Evolutionary conservation across 73 alveolate species (phyloP).

Genomic region (Tetrahymena thermophila): DNA sequence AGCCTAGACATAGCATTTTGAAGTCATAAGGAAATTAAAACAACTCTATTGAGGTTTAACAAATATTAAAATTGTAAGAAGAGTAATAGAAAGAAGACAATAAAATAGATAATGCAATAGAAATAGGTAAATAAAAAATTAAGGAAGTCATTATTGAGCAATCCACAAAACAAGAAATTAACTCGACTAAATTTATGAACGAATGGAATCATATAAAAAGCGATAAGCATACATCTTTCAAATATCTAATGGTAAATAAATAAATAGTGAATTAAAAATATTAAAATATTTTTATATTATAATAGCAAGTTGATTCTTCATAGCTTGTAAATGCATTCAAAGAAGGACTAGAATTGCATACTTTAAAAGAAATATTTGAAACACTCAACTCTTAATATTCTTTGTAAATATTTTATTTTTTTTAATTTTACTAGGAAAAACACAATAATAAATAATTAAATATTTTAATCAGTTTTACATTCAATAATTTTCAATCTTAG

Average conservation of each 20-base stretch:
- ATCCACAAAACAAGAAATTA: neutral
- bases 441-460: too few species aligned
- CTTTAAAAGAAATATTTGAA: neutral
- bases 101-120: neutral
- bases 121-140: neutral
- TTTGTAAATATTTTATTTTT: neutral
- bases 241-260: neutral
- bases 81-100: neutral
- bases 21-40: neutral
- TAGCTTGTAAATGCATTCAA: neutral
- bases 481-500: too few species aligned
- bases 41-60: neutral
- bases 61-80: neutral
- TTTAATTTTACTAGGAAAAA: too few species aligned
- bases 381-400: neutral
- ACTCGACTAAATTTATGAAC: neutral
- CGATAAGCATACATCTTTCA: neutral
- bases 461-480: too few species aligned
- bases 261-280: neutral
- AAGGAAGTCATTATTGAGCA: neutral
- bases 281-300: neutral
- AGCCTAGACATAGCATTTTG: neutral
- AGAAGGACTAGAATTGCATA: neutral
- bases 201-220: neutral
- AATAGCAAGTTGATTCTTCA: neutral